phyloP scores from a whole-genome alignment of 176 grass and related monocot species.

The Carex littledalei region DNA sequence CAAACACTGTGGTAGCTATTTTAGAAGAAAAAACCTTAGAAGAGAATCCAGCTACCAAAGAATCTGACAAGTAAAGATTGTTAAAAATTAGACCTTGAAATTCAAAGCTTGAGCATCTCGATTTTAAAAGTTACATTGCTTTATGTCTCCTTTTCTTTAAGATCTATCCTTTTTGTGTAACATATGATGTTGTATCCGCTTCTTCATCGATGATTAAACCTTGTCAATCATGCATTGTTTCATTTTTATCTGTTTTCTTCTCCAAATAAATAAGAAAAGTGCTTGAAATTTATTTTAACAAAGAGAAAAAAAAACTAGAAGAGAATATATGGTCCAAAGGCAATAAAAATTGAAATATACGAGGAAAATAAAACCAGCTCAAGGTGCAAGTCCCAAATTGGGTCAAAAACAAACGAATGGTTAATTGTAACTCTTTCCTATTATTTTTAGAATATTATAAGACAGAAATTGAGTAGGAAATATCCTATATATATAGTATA shows the following conservation, averaged over 20 bases:
- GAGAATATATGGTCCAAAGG: background rate
- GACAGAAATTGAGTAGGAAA: background rate
- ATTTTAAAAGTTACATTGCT: conserved; percentile 4
- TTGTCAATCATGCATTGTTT: background rate
- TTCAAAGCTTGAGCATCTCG: background rate
- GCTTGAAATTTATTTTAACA: background rate
- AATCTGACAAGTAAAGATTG: conserved; percentile 4
- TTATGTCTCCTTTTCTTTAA: background rate
- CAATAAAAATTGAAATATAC: background rate
- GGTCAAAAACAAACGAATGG: background rate
- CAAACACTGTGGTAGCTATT: conserved; percentile 2
- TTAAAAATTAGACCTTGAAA: background rate
- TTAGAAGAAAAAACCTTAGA: conserved; percentile 11
- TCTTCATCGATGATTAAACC: conserved; percentile 1
- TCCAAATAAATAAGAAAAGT: background rate
- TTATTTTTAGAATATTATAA: background rate
- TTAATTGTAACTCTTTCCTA: background rate
- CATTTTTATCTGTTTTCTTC: background rate
- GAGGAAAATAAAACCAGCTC: no score
- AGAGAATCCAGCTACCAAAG: conserved; percentile 1
- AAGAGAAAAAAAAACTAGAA: background rate
- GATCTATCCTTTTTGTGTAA: background rate
- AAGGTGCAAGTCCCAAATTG: no score
- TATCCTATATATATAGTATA: background rate
- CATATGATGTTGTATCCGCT: conserved; percentile 2